Evolutionary conservation across 768 basidiomycete genomes (phyloP), one percentile per base, ranked within the genome.

Genomic region (Pholiota conissans): DNA sequence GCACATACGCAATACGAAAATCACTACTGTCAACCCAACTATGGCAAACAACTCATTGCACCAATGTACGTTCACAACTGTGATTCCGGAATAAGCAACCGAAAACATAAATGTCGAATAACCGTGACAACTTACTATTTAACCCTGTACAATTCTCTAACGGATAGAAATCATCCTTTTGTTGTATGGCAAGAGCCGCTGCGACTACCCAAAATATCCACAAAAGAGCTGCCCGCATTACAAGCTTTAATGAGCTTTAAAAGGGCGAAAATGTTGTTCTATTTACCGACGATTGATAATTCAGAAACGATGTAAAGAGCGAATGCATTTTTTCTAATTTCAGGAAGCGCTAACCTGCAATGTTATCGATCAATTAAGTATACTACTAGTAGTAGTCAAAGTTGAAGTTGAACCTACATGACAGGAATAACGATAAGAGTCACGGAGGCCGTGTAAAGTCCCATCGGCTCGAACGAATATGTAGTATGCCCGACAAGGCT

Each of bases 271-370:
- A 45, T 8, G 16, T 8, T 4, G 8, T 14, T 24, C 3, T 4
- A 45, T 18, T 24, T 18, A 45, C 42, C 5, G 10, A 45, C 18
- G 22, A 45, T 45, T 20, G 42, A 22, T 52, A 62, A 48, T 50
- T 62, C 61, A 5, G 57, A 56, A 32, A 59, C 9, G 14, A 62
- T 53, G 22, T 62, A 59, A 5, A 58, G 40, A 34, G 52, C 11
- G 37, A 62, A 58, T 11, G 61, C 58, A 37, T 62, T 59, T 22
- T 62, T 62, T 47, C 61, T 53, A 40, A 62, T 51, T 50, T 59
- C 58, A 2, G 61, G 55, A 30, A 62, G 45, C 11, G 53, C 14
- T 34, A 59, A 37, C 55, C 61, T 62, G 13, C 30, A 32, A 32
- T 6, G 13, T 32, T 32, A 32, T 32, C 30, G 13, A 32, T 6